These are phyloP conservation scores for Dalbergia oliveri DNA, from an alignment of 306 rosid genomes.

Conservation along the genomic window DNA sequence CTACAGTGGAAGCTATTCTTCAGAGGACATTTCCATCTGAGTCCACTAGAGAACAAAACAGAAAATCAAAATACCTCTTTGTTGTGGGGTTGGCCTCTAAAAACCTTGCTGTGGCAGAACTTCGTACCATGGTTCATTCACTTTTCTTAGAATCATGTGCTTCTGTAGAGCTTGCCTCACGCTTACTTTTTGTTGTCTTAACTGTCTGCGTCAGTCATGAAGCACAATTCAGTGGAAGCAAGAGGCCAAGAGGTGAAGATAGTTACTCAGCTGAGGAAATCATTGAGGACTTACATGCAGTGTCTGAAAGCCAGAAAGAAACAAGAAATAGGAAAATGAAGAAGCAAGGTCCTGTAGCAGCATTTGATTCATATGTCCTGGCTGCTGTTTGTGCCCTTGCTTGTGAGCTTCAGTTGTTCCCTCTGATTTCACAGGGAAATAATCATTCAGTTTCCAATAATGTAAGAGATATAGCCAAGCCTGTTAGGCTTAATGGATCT, in stretches of 20 bases:
- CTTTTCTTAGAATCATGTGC: slow-evolving; percentile 98
- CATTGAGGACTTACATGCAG: slow-evolving; percentile 58
- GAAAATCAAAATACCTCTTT: slow-evolving; percentile 77
- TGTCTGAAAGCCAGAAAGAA: slow-evolving; percentile 64
- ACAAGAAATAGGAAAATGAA: slow-evolving; percentile 64
- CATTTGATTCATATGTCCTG: slow-evolving; percentile 96
- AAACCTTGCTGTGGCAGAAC: slow-evolving; percentile 97
- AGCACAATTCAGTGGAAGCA: slow-evolving; percentile 81
- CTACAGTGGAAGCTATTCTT: slow-evolving; percentile 94
- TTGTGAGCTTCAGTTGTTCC: slow-evolving; percentile 93
- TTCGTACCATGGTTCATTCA: slow-evolving; percentile 97
- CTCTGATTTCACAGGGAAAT: slow-evolving; percentile 68
- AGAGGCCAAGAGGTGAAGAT: slow-evolving; percentile 79
- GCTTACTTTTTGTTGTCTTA: slow-evolving; percentile 90
- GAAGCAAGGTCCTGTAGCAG: slow-evolving; percentile 92
- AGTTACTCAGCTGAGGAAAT: slow-evolving; percentile 60
- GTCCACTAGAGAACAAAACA: slow-evolving; percentile 72
- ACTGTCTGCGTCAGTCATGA: slow-evolving; percentile 97
- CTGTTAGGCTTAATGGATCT: slow-evolving; percentile 68
- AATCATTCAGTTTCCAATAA: slow-evolving; percentile 60
- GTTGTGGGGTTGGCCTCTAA: slow-evolving; percentile 83
- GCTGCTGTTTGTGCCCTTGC: slow-evolving; percentile 98
- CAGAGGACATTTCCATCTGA: slow-evolving; percentile 90
- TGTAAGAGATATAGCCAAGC: slow-evolving; percentile 57
- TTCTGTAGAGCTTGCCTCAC: slow-evolving; percentile 92